Conservation (phyloP, 2,329 filamentous ascomycete species). For the Pezizomycotina sp. region DNA sequence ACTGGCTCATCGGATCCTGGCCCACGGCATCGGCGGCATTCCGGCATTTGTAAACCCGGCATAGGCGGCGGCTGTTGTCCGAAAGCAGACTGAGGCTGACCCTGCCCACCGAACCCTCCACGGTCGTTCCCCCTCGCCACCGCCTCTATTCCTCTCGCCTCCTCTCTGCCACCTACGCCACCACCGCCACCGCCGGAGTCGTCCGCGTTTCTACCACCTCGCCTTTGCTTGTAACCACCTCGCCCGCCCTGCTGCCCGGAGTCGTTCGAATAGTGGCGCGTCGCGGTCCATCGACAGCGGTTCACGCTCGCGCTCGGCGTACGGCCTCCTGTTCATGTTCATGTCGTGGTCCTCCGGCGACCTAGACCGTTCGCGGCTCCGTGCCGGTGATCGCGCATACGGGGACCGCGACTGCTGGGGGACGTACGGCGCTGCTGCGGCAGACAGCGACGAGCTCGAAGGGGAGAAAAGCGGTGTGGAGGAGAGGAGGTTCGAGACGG, state of each 20-base stretch:
- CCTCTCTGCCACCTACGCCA: slow-evolving; percentile 12
- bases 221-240: slow-evolving; percentile 44
- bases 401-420: too few species aligned
- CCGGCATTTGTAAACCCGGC: slow-evolving; percentile 4
- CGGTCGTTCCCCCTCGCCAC: not conserved
- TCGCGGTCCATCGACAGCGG: too few species aligned
- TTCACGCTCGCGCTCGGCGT: slow-evolving; percentile 38
- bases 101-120: not conserved
- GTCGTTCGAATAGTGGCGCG: too few species aligned
- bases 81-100: not conserved
- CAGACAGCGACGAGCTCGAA: slow-evolving; percentile 11
- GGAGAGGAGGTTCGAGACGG: slow-evolving; percentile 31
- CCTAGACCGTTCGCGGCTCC: not conserved
- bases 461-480: slow-evolving; percentile 1
- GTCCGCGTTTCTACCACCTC: slow-evolving; percentile 34
- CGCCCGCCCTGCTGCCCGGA: too few species aligned
- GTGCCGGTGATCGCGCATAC: too few species aligned
- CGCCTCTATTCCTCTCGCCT: slow-evolving; percentile 6
- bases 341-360: slow-evolving; percentile 23
- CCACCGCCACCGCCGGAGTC: slow-evolving; percentile 27
- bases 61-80: slow-evolving; percentile 14
- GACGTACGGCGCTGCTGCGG: slow-evolving; percentile 5
- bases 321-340: slow-evolving; percentile 38
- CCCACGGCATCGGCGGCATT: not conserved
- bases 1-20: slow-evolving; percentile 41